Evolutionary conservation across 2,329 filamentous ascomycete genomes (phyloP), one percentile per base, ranked within the genome.

Genomic region (Thelonectria blattea): DNA sequence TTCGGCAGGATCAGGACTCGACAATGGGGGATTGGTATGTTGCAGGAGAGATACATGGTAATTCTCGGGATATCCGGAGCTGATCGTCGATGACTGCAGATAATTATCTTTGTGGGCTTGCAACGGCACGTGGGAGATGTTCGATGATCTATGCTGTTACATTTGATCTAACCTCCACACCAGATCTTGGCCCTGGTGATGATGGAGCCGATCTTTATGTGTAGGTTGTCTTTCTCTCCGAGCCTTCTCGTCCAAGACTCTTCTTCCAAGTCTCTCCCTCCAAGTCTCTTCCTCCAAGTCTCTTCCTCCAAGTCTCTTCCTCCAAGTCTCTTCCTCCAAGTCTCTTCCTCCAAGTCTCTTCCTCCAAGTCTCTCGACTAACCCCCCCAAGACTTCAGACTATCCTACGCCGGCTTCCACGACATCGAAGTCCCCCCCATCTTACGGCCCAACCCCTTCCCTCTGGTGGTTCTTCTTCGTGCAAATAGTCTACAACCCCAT

Each of bases 401-500:
- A 3, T 30, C 56, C 12, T 64, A 62, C 30, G 56, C 54, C 3
- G 62, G 62, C 2, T 64, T 52, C 24, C 60, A 62, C 37, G 20
- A 57, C 22, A n/a, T 27, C 41, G 49, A 62, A 5, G 53, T 60
- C 12, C 62, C 62, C n/a, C 1, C n/a, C 34, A 15, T 22, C 39
- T 12, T 60, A 60, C 37, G 52, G 60, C 24, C 20, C 56, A 12
- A 32, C 49, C 11, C 41, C 62, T 11, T 52, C 48, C 3, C 53
- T 62, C 1, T 62, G 60, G 65, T 77, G 72, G 72, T 75, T 75
- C 68, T 80, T 75, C 53, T 62, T 75, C 17, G 74, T 75, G 47
- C 74, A 80, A 51, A 66, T 79, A 17, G 66, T 78, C 3, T 81
- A 81, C 71, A 81, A 79, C 55, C 79, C 79, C 0, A 76, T 81